Evolutionary conservation across 129 eudicot genomes (phyloP).

Genomic region (Pulicaria dysenterica): DNA sequence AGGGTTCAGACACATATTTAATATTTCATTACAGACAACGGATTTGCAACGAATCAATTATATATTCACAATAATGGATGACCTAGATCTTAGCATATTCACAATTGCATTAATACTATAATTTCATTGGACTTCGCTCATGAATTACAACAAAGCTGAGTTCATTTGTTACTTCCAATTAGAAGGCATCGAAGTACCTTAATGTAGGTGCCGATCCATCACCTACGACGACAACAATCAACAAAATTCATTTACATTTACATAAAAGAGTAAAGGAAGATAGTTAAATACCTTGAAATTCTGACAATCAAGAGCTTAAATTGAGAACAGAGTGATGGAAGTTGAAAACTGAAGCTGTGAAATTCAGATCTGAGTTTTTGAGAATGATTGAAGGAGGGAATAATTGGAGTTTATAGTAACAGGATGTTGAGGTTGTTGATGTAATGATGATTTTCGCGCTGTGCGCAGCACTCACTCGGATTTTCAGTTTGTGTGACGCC

Average conservation of each 20-base stretch:
- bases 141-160: not conserved
- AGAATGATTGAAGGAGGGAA: constrained; percentile 8
- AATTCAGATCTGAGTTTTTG: constrained; percentile 35
- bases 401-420: not conserved
- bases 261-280: not conserved
- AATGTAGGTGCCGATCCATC: constrained; percentile 2
- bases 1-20: constrained; percentile 28
- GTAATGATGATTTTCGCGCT: constrained; percentile 28
- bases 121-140: not conserved
- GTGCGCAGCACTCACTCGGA: constrained; percentile 35
- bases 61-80: not conserved
- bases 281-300: constrained; percentile 22
- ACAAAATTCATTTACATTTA: not conserved
- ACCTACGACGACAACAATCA: not conserved
- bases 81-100: not conserved
- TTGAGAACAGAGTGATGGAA: not conserved
- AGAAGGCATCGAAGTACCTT: not conserved
- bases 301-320: not conserved
- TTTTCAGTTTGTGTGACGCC: constrained; percentile 29
- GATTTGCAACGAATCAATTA: constrained; percentile 24
- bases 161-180: not conserved
- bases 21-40: constrained; percentile 12
- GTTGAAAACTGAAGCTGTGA: constrained; percentile 15
- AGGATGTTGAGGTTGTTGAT: constrained; percentile 29
- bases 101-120: constrained; percentile 15